Evolutionary conservation across 352 stramenopile genomes (phyloP).

Genomic region (Globisporangium okanoganense): DNA sequence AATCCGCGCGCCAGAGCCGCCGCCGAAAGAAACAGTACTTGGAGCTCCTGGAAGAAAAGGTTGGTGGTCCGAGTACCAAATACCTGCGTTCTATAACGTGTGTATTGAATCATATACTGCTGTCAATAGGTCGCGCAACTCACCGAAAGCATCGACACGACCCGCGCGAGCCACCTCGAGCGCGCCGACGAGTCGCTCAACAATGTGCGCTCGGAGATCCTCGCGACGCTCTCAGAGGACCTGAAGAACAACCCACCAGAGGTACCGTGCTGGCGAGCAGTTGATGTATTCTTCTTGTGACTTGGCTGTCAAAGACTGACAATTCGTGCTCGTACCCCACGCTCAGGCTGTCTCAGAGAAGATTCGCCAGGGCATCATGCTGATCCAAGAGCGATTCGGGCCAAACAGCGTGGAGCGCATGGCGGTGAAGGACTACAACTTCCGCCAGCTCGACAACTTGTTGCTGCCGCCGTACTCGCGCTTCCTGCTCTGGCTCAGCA

Average conservation of each 20-base stretch:
- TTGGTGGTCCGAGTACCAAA: slow-evolving; percentile 9
- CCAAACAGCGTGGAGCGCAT: slow-evolving; percentile 83
- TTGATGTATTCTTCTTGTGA: no score
- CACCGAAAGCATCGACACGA: slow-evolving; percentile 83
- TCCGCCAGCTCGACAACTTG: slow-evolving; percentile 83
- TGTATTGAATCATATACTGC: not conserved
- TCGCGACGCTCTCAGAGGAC: slow-evolving; percentile 66
- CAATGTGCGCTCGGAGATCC: slow-evolving; percentile 69
- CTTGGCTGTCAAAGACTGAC: no score
- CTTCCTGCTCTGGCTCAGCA: slow-evolving; percentile 87
- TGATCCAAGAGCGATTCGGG: slow-evolving; percentile 81
- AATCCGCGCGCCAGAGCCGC: slow-evolving; percentile 84
- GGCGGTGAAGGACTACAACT: slow-evolving; percentile 88
- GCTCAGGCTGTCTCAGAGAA: slow-evolving; percentile 53
- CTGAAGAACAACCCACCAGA: slow-evolving; percentile 59
- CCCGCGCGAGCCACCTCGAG: slow-evolving; percentile 73
- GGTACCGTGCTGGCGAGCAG: slow-evolving; percentile 17
- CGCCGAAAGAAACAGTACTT: slow-evolving; percentile 89
- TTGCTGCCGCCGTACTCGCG: slow-evolving; percentile 85
- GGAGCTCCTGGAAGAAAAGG: slow-evolving; percentile 86
- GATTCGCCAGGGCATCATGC: slow-evolving; percentile 70
- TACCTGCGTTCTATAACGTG: not conserved
- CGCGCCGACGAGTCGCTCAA: slow-evolving; percentile 72
- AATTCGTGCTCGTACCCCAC: not conserved
- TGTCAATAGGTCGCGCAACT: slow-evolving; percentile 70